phyloP scores from a whole-genome alignment of 495 filamentous ascomycete genomes.

The Penicillium diatomitis region DNA sequence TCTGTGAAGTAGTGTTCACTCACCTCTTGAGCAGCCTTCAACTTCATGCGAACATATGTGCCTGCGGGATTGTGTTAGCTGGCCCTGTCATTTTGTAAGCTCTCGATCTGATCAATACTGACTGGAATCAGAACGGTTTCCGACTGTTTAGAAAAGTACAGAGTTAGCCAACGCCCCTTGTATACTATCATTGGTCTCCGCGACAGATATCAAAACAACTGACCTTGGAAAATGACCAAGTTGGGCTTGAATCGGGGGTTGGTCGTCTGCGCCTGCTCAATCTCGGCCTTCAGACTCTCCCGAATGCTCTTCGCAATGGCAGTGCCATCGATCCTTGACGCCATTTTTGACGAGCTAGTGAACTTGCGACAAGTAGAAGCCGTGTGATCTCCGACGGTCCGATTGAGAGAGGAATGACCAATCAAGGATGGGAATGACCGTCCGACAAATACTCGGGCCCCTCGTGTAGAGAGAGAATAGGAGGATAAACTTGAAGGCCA shows the following conservation, averaged over 20 bases:
- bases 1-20: conserved; percentile 6
- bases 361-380: conserved; percentile 28
- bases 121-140: conserved; percentile 88
- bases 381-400: conserved; percentile 6
- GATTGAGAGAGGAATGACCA: conserved; percentile 8
- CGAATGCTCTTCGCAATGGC: conserved; percentile 87
- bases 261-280: conserved; percentile 65
- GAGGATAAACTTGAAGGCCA: conserved; percentile 10
- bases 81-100: neutral
- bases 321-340: conserved; percentile 89
- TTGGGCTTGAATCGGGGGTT: conserved; percentile 84
- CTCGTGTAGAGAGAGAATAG: conserved; percentile 10
- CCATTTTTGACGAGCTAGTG: conserved; percentile 59
- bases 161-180: conserved; percentile 3
- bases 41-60: conserved; percentile 99
- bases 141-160: conserved; percentile 44
- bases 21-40: conserved; percentile 93
- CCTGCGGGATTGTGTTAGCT: conserved; percentile 35
- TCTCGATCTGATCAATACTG: conserved; percentile 23
- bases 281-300: conserved; percentile 65
- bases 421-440: conserved; percentile 3
- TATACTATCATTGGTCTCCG: neutral
- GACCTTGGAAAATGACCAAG: conserved; percentile 89
- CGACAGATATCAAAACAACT: conserved; percentile 10
- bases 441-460: conserved; percentile 8